A percentile compares a stretch with the other conserved stretches of the same genome.
These are phyloP conservation scores for Phytophthora litchii DNA, from an alignment of 352 stramenopile genomes.

Conservation along the genomic window DNA sequence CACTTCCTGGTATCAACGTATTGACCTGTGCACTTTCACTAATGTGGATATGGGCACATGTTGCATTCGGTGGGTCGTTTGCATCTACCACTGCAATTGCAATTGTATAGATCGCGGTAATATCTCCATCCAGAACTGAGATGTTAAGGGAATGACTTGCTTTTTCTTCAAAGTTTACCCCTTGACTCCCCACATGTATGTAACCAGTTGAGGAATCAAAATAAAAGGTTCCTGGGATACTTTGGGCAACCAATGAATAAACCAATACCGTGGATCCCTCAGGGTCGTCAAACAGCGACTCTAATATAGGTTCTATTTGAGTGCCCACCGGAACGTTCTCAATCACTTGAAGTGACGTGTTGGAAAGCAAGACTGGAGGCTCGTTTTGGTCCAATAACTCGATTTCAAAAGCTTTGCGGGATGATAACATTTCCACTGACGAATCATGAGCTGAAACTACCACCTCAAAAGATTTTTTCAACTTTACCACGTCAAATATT, in stretches of 20 bases:
- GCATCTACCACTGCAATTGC: conserved; percentile 14
- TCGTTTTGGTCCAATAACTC: conserved; percentile 28
- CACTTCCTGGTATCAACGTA: conserved; percentile 9
- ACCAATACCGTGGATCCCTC: conserved; percentile 28
- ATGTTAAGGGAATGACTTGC: conserved; percentile 14
- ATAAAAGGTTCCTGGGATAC: conserved; percentile 44
- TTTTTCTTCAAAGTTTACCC: conserved; percentile 46
- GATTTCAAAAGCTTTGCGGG: conserved; percentile 20
- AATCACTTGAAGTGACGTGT: conserved; percentile 7
- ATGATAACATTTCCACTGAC: conserved; percentile 31
- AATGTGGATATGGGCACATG: conserved; percentile 17
- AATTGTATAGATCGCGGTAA: conserved; percentile 13
- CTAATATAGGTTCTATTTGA: conserved; percentile 9
- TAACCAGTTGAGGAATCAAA: conserved; percentile 43
- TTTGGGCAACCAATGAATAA: conserved; percentile 41
- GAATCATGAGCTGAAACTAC: conserved; percentile 46
- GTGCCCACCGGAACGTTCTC: conserved; percentile 23
- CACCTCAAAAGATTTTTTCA: conserved; percentile 46
- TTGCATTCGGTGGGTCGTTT: conserved; percentile 30
- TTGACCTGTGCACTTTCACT: conserved; percentile 27
- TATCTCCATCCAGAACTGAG: conserved; percentile 15
- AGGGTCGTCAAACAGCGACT: conserved; percentile 25
- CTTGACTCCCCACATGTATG: conserved; percentile 36
- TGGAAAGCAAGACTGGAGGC: conserved; percentile 10
- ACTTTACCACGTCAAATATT: conserved; percentile 38